Evolutionary conservation across 164 flowering plant species (phyloP), one percentile per base, ranked within the genome.

Genomic region (Piper longum): DNA sequence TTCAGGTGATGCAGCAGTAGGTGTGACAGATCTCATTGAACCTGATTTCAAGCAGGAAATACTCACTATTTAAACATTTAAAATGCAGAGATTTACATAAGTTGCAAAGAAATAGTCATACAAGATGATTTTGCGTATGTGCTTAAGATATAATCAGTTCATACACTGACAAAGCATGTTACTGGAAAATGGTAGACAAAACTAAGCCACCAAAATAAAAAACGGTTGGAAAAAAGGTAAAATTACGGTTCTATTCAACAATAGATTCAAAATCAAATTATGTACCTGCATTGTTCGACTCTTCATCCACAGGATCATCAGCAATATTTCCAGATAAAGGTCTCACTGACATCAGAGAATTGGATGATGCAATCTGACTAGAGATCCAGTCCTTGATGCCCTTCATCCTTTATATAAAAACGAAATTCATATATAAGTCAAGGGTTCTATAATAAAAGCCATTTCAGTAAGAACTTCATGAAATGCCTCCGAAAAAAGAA

Each of bases 371-470:
- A 43, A 86, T 41, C 69, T 91, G 98, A 68, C 86, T 71, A 4
- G 82, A 80, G 62, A 85, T 76, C 98, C 98, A 91, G 62, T 91
- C 95, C 67, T 80, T 82, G 45, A 89, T 42, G 63, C 83, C 75
- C 76, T 83, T 82, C 98, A 91, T 88, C 64, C 64, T 75, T 59
- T 26, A 45, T 43, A 44, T 14, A 26, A 54, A 44, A 44, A 12
- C 1, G 41, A 63, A 16, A 40, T 54, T 56, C 59, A 56, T 17
- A 26, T 26, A 26, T 26, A 2, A 26, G 36, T 26, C 36, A 26
- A 26, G 36, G 36, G 36, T 26, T 26, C 36, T 26, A 26, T 26
- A 26, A 26, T 26, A 0, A 26, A 26, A 26, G 36, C 36, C 36
- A 26, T 26, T 26, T 26, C 36, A 26, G 36, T 26, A 26, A 26